These are phyloP conservation scores for Wakefieldia striispora DNA, from an alignment of 768 basidiomycete species.

Conservation along the genomic window DNA sequence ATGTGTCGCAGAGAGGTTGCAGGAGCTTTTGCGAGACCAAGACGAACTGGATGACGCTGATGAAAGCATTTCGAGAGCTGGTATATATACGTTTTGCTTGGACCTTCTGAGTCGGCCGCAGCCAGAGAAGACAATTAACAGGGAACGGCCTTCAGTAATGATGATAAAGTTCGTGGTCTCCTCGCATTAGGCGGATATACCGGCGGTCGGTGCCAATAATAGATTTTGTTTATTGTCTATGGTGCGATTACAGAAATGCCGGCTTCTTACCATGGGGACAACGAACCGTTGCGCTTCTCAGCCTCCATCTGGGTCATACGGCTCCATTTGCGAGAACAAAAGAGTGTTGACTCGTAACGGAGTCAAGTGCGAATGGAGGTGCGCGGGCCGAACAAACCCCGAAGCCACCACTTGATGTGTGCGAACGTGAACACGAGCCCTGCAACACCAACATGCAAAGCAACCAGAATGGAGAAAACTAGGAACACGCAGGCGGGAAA, in stretches of 20 bases:
- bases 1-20: conserved; percentile 9
- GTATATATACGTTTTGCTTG: conserved; percentile 16
- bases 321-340: conserved; percentile 16
- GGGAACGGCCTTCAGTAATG: neutral
- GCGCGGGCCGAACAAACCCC: neutral
- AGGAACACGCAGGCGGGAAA: too few relatives aligned
- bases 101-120: neutral
- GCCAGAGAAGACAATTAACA: conserved; percentile 9
- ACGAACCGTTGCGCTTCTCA: neutral
- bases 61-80: neutral
- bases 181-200: neutral
- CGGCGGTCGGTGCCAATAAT: conserved; percentile 6
- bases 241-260: neutral
- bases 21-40: neutral
- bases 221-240: conserved; percentile 21
- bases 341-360: conserved; percentile 3
- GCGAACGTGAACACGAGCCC: neutral
- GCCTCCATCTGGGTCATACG: conserved; percentile 1
- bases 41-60: conserved; percentile 5
- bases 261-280: neutral
- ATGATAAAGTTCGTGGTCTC: neutral
- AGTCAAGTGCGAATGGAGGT: neutral
- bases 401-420: neutral
- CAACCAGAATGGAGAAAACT: too few relatives aligned
- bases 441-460: too few relatives aligned